Conservation (phyloP, 192 early-diverging fungal genomes). For the Allomyces javanicus region DNA sequence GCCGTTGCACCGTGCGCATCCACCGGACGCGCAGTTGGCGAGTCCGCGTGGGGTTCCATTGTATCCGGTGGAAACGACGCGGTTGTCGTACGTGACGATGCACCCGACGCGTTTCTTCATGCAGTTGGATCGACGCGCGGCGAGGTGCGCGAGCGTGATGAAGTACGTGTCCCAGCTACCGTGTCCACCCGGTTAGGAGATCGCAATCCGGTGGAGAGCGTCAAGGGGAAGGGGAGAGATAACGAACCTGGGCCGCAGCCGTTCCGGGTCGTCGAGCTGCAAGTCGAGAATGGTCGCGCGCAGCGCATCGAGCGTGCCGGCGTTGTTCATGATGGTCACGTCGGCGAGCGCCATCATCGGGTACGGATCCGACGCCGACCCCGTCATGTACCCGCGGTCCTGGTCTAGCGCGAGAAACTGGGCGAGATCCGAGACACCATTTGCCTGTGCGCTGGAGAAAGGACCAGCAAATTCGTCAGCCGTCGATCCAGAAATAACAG, state of each 20-base stretch:
- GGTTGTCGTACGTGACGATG: conserved; percentile 66
- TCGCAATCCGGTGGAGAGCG: background rate
- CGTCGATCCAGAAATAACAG: background rate
- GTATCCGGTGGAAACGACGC: conserved; percentile 95
- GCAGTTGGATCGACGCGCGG: conserved; percentile 77
- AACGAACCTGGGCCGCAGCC: conserved; percentile 52
- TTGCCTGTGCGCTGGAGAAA: background rate
- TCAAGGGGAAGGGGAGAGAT: background rate
- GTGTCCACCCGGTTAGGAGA: background rate
- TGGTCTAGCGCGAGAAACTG: background rate
- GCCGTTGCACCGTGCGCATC: conserved; percentile 84
- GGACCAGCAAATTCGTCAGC: background rate
- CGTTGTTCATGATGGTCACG: conserved; percentile 37
- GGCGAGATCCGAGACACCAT: conserved; percentile 4
- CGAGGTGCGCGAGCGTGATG: conserved; percentile 81
- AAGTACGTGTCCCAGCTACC: conserved; percentile 83
- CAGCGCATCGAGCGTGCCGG: conserved; percentile 12
- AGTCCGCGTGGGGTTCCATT: conserved; percentile 90
- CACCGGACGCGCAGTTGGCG: conserved; percentile 84
- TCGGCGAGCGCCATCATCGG: conserved; percentile 3
- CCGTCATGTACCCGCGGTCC: background rate
- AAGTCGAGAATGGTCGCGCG: conserved; percentile 21
- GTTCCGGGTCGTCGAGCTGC: conserved; percentile 46
- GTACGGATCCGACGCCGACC: conserved; percentile 2
- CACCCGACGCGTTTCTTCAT: conserved; percentile 98